Percentiles rank a stretch among this genome's conserved stretches.
These are phyloP conservation scores for Camillea tinctor DNA, from an alignment of 2,329 filamentous ascomycete genomes.

Conservation along the genomic window DNA sequence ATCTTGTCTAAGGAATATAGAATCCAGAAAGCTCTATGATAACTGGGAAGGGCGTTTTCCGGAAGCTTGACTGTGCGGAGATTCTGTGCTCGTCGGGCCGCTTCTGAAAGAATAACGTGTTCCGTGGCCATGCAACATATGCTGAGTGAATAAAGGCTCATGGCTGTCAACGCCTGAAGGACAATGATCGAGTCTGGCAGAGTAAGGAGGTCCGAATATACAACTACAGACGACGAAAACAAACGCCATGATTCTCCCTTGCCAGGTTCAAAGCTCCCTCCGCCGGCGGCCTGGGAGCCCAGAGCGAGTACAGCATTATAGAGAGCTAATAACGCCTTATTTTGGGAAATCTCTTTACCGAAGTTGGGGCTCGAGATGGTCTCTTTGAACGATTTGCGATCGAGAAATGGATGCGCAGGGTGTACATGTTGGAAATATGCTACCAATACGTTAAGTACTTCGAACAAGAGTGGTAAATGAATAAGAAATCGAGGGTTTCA, in stretches of 20 bases:
- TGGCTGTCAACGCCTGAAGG: conserved; percentile 33
- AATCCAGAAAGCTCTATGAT: conserved; percentile 27
- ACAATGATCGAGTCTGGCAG: conserved; percentile 31
- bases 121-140: conserved; percentile 33
- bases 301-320: conserved; percentile 40
- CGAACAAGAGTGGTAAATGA: too few relatives aligned
- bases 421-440: conserved; percentile 40
- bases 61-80: conserved; percentile 22
- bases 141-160: conserved; percentile 29
- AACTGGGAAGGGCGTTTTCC: conserved; percentile 12
- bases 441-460: background rate
- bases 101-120: conserved; percentile 32
- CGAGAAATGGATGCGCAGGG: conserved; percentile 40
- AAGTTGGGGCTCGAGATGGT: conserved; percentile 29
- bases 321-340: conserved; percentile 36
- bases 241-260: conserved; percentile 39
- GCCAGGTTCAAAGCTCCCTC: conserved; percentile 38
- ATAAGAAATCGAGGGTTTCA: too few relatives aligned
- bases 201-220: conserved; percentile 35
- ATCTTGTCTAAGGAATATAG: conserved; percentile 20
- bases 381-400: conserved; percentile 35
- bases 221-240: conserved; percentile 36
- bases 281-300: conserved; percentile 35
- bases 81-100: conserved; percentile 31
- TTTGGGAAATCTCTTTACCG: conserved; percentile 22